Base-by-base conservation (phyloP, 2,329 filamentous ascomycete genomes). In the Exophiala xenobiotica region DNA sequence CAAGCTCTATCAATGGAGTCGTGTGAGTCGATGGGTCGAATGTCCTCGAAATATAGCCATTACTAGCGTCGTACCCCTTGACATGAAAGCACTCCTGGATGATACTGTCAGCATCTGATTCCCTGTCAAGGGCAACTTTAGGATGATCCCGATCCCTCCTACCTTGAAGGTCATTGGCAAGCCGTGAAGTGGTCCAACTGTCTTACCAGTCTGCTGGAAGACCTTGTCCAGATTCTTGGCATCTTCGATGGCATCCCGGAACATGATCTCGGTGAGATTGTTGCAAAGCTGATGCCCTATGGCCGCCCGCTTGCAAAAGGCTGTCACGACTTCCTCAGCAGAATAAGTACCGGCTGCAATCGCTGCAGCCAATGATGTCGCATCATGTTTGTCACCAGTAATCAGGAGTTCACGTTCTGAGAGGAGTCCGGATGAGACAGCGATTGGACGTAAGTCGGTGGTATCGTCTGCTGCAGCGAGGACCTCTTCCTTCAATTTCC, bases 21-120 rank as follows among this genome's bases (percentile, higher is more conserved):
- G 85, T 78, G 56, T 74, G 67, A 22, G 68, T 66, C n/a, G 78
- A 81, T 0, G 85, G 81, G 35, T 83, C 73, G 33, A 77, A 76
- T 1, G 83, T 79, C 52, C 85, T 76, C 0, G 78, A 77, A 0
- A 78, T 78, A 57, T 89, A 75, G 2, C 81, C 81, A 2, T 80
- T 73, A 1, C 74, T 78, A 6, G 74, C 74, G 42, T 81, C 78
- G 24, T 77, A 71, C 5, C 79, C 79, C 7, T 70, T 65, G 20
- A 76, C 52, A 38, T 67, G 61, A 46, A 61, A 61, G 16, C 54
- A 54, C 40, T 61, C 59, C 46, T 51, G 39, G 58, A n/a, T n/a
- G n/a, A n/a, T n/a, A n/a, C n/a, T n/a, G n/a, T n/a, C n/a, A n/a
- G n/a, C n/a, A n/a, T n/a, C 59, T 40, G 27, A 23, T 8, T 3